Evolutionary conservation across 768 basidiomycete genomes (phyloP).

Genomic region (Tylopilus balloui): DNA sequence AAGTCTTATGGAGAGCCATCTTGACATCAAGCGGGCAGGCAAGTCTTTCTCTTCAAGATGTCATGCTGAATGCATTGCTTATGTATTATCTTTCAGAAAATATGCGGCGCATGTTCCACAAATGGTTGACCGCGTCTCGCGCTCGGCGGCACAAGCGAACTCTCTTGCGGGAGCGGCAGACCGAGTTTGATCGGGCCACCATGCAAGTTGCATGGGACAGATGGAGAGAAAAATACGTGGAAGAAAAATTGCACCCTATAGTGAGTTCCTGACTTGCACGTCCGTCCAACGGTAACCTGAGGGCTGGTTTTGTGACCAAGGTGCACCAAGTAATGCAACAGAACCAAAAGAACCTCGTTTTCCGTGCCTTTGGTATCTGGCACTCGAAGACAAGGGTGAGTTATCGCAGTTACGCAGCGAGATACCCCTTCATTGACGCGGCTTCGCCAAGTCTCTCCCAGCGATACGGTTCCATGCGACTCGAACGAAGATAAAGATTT

Average conservation of each 20-base stretch:
- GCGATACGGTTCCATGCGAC: constrained; percentile 73
- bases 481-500: constrained; percentile 54
- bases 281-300: neutral
- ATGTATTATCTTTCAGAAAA: constrained; percentile 43
- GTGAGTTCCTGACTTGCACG: constrained; percentile 37
- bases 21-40: constrained; percentile 79
- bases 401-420: constrained; percentile 2
- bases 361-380: constrained; percentile 71
- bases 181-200: constrained; percentile 50
- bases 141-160: constrained; percentile 57
- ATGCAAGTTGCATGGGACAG: constrained; percentile 66
- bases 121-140: constrained; percentile 62
- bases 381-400: constrained; percentile 66
- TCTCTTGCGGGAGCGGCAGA: constrained; percentile 56
- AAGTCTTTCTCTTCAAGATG: constrained; percentile 8
- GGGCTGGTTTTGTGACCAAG: constrained; percentile 20
- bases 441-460: constrained; percentile 57
- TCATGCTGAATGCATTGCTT: neutral
- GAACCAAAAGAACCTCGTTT: constrained; percentile 55
- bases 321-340: constrained; percentile 49
- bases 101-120: constrained; percentile 61
- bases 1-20: constrained; percentile 80
- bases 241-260: constrained; percentile 59
- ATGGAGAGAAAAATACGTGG: constrained; percentile 71
- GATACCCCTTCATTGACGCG: constrained; percentile 6